A percentile compares a stretch with the other conserved stretches of the same genome.
These are phyloP conservation scores for Phanerochaete carnosa DNA, from an alignment of 768 basidiomycete genomes.

Conservation along the genomic window DNA sequence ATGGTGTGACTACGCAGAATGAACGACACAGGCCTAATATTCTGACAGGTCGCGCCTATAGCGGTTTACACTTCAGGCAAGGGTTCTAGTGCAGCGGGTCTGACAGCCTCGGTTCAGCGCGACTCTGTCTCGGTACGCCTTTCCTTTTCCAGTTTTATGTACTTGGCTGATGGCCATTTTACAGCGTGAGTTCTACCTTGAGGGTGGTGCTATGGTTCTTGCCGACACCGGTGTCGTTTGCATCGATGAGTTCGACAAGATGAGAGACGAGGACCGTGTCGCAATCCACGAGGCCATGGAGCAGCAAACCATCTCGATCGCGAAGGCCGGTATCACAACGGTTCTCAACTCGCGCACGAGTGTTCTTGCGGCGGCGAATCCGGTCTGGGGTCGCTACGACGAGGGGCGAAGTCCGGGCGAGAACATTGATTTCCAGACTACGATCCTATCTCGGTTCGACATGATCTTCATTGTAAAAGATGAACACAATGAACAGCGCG, in stretches of 20 bases:
- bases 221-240: slow-evolving; percentile 98
- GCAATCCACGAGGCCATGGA: slow-evolving; percentile 99
- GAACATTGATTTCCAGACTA: slow-evolving; percentile 99
- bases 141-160: not conserved
- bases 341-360: slow-evolving; percentile 95
- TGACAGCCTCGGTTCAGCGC: slow-evolving; percentile 95
- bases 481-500: slow-evolving; percentile 92
- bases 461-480: slow-evolving; percentile 99
- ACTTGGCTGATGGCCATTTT: slow-evolving; percentile 7
- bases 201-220: slow-evolving; percentile 99
- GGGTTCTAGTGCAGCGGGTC: slow-evolving; percentile 96
- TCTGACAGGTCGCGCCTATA: slow-evolving; percentile 83
- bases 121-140: slow-evolving; percentile 80
- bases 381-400: slow-evolving; percentile 96
- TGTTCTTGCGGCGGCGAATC: slow-evolving; percentile 96
- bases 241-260: slow-evolving; percentile 99
- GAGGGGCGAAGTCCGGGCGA: slow-evolving; percentile 96
- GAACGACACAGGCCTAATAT: slow-evolving; percentile 1
- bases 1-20: not conserved
- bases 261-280: slow-evolving; percentile 98
- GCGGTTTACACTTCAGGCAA: slow-evolving; percentile 99
- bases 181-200: slow-evolving; percentile 96
- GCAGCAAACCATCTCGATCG: slow-evolving; percentile 98
- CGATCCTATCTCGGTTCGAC: slow-evolving; percentile 96
- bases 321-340: slow-evolving; percentile 98